phyloP scores from a whole-genome alignment of 169 alveolate genomes.

The Cryptosporidium felis region DNA sequence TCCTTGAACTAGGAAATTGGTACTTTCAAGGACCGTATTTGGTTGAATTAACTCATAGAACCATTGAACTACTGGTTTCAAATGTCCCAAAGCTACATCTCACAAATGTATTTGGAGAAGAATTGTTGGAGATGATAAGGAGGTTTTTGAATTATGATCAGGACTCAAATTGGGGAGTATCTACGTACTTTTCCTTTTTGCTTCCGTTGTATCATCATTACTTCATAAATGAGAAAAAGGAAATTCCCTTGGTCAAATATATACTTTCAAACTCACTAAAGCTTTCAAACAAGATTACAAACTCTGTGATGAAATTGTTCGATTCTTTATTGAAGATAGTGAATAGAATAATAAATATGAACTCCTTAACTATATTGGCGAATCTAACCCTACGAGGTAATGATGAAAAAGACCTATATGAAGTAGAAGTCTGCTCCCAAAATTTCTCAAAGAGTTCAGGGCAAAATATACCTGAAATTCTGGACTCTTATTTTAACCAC shows the following conservation, averaged over 20 bases:
- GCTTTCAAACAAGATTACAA: slow-evolving; percentile 31
- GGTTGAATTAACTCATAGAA: slow-evolving; percentile 54
- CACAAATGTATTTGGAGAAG: not conserved
- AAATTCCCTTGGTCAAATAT: slow-evolving; percentile 2
- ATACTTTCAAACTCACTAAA: slow-evolving; percentile 42
- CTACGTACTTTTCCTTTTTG: slow-evolving; percentile 44
- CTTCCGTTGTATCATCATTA: slow-evolving; percentile 39
- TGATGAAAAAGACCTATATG: not conserved
- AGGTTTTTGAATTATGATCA: slow-evolving; percentile 3
- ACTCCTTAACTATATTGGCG: slow-evolving; percentile 14
- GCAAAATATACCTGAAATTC: not conserved
- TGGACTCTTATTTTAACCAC: not conserved
- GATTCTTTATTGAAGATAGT: slow-evolving; percentile 11
- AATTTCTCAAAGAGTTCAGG: not conserved
- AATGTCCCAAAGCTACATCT: not conserved
- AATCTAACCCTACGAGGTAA: slow-evolving; percentile 5
- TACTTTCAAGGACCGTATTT: slow-evolving; percentile 21
- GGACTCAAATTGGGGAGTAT: slow-evolving; percentile 23
- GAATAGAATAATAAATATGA: not conserved
- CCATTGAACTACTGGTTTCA: not conserved
- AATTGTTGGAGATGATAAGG: not conserved
- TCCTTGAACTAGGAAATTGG: slow-evolving; percentile 37
- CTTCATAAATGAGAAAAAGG: not conserved
- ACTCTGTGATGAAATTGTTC: slow-evolving; percentile 4
- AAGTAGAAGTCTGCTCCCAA: slow-evolving; percentile 1